Evolutionary conservation across 108 stramenopile genomes (phyloP), one percentile per base, ranked within the genome.

Genomic region (Cyclotella baltica): DNA sequence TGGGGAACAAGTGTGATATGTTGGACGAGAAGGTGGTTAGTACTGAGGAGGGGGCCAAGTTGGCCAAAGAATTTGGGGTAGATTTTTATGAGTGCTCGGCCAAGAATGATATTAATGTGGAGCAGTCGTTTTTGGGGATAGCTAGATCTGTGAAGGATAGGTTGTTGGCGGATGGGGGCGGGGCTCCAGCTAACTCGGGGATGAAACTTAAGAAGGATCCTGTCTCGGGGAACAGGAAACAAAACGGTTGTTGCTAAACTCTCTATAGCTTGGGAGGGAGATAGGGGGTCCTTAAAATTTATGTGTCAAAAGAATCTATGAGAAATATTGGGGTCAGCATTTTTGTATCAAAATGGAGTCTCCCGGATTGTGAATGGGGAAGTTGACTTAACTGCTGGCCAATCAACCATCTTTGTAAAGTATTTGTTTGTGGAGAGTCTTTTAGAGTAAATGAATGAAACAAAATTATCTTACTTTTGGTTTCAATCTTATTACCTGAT

Each of bases 1-100:
- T 99, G 31, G 99, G 98, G 30, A 99, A 99, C 96, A 99, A 99
- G 88, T 98, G 97, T 85, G 99, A 99, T 88, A 97, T 97, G 96
- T 72, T 90, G 13, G 89, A 95, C 65, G 93, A 96, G 65, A 92
- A 97, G 87, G 95, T 94, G 18, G 97, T 99, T 52, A 90, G 89
- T 51, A 95, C 92, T 31, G 95, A 98, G 82, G 98, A 98, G 81
- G 99, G 98, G 59, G 77, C 87, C 63, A 89, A 88, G 71, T 85
- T 98, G 53, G 99, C 98, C 25, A 88, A 86, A 75, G 96, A 98
- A 78, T 97, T 97, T 68, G 93, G 91, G 56, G 97, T 98, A 43
- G 96, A 91, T 8, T 99, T 99, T 75, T 97, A 90, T 73, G 99
- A 99, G 86, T 97, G 97, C 73, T 95, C 93, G 18, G 99, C 99